These are phyloP conservation scores for Claviceps pusilla DNA, from an alignment of 2,329 filamentous ascomycete genomes.

Conservation along the genomic window DNA sequence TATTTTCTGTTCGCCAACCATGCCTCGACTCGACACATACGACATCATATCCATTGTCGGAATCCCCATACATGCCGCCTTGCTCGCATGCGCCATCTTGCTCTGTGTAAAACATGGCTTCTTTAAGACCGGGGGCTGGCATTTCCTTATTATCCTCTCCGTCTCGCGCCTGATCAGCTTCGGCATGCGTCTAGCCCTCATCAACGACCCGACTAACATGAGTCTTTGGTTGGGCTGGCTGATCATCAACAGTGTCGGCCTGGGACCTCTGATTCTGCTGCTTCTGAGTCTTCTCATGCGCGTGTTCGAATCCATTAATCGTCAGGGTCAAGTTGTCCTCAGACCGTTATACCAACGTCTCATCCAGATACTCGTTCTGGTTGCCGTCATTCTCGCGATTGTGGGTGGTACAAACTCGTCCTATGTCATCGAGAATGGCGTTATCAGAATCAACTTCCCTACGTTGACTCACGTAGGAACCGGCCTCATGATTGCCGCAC, in stretches of 20 bases:
- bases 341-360: constrained; percentile 8
- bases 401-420: neutral
- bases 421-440: constrained; percentile 10
- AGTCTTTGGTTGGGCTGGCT: constrained; percentile 20
- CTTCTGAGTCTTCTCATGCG: constrained; percentile 17
- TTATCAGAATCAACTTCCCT: constrained; percentile 14
- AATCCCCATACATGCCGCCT: constrained; percentile 15
- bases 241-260: constrained; percentile 17
- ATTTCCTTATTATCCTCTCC: constrained; percentile 37
- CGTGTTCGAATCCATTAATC: constrained; percentile 32
- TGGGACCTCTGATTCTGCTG: constrained; percentile 32
- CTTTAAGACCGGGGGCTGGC: neutral
- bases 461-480: constrained; percentile 9
- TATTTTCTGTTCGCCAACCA: constrained; percentile 1
- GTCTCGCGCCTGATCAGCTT: constrained; percentile 42
- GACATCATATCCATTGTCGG: constrained; percentile 20
- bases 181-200: constrained; percentile 24
- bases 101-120: constrained; percentile 29
- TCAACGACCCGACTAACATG: constrained; percentile 35
- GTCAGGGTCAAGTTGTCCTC: constrained; percentile 17
- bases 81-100: constrained; percentile 15
- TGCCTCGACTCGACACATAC: constrained; percentile 13
- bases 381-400: neutral
- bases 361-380: neutral
- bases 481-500: constrained; percentile 19